These are phyloP conservation scores for Rhizopogon roseolus DNA, from an alignment of 768 basidiomycete genomes.

Conservation along the genomic window DNA sequence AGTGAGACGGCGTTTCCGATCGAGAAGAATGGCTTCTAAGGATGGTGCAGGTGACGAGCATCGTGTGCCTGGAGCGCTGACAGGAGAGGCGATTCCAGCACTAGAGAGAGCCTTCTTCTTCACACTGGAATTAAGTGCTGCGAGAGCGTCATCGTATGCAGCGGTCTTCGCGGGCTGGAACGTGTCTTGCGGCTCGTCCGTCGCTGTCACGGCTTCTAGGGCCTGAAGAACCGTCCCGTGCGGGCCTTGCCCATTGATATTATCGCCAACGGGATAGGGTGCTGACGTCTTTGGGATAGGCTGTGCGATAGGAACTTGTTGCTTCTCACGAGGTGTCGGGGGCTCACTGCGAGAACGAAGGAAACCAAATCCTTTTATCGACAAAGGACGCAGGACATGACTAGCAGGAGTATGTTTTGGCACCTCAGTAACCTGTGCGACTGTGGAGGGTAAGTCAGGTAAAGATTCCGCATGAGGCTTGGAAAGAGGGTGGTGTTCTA, in stretches of 20 bases:
- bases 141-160: not conserved
- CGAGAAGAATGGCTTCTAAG: constrained; percentile 62
- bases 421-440: not conserved
- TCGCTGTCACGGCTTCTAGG: not conserved
- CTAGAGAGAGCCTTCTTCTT: constrained; percentile 15
- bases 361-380: constrained; percentile 45
- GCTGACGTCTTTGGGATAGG: not conserved
- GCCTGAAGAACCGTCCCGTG: not conserved
- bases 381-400: constrained; percentile 34
- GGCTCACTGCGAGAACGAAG: constrained; percentile 56
- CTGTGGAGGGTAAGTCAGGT: constrained; percentile 4
- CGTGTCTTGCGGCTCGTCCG: constrained; percentile 3
- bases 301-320: not conserved
- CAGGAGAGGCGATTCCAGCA: constrained; percentile 8
- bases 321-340: constrained; percentile 41
- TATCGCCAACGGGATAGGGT: not conserved
- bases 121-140: not conserved
- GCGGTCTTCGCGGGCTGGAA: not conserved
- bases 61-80: constrained; percentile 21
- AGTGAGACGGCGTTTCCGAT: constrained; percentile 54
- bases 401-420: constrained; percentile 13
- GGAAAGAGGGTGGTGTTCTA: constrained; percentile 22
- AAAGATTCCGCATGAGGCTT: constrained; percentile 19
- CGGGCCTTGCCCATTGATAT: not conserved
- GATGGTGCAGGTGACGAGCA: constrained; percentile 48